These are phyloP conservation scores for Xylaria sp. DNA, from an alignment of 495 filamentous ascomycete genomes.

Conservation along the genomic window DNA sequence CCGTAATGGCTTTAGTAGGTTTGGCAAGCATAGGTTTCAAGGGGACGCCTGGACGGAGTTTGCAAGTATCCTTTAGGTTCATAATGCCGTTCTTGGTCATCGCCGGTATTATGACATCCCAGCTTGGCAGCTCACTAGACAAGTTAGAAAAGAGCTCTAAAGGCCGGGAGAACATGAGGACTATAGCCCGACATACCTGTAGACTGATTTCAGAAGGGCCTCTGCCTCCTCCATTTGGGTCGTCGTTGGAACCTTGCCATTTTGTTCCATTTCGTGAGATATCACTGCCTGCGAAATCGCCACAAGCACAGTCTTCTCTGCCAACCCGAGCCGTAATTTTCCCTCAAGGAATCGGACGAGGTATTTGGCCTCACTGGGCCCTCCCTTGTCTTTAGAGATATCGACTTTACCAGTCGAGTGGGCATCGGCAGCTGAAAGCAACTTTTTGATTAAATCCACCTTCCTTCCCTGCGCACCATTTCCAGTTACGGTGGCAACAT, in stretches of 20 bases:
- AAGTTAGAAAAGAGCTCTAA: slow-evolving; percentile 29
- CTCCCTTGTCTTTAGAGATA: slow-evolving; percentile 91
- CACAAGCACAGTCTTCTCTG: slow-evolving; percentile 90
- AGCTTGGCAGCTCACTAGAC: slow-evolving; percentile 83
- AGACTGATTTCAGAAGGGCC: slow-evolving; percentile 84
- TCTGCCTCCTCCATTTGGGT: slow-evolving; percentile 84
- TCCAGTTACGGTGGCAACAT: slow-evolving; percentile 84
- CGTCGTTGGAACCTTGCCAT: slow-evolving; percentile 70
- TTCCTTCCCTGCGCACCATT: slow-evolving; percentile 90
- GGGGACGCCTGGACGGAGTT: slow-evolving; percentile 90
- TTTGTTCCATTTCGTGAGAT: slow-evolving; percentile 74
- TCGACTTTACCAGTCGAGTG: slow-evolving; percentile 77
- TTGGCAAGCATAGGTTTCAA: slow-evolving; percentile 99
- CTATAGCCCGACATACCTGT: slow-evolving; percentile 61
- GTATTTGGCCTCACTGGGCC: slow-evolving; percentile 92
- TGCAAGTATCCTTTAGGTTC: slow-evolving; percentile 82
- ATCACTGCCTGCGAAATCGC: slow-evolving; percentile 88
- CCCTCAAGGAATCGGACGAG: slow-evolving; percentile 92
- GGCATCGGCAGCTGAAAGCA: slow-evolving; percentile 85
- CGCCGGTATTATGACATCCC: slow-evolving; percentile 91
- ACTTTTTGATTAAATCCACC: slow-evolving; percentile 92
- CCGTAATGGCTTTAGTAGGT: slow-evolving; percentile 97
- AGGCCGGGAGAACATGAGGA: slow-evolving; percentile 30
- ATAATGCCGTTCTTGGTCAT: slow-evolving; percentile 87
- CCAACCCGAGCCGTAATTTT: slow-evolving; percentile 87